phyloP scores from a whole-genome alignment of 179 eudicot species.

The Nepenthes alata region DNA sequence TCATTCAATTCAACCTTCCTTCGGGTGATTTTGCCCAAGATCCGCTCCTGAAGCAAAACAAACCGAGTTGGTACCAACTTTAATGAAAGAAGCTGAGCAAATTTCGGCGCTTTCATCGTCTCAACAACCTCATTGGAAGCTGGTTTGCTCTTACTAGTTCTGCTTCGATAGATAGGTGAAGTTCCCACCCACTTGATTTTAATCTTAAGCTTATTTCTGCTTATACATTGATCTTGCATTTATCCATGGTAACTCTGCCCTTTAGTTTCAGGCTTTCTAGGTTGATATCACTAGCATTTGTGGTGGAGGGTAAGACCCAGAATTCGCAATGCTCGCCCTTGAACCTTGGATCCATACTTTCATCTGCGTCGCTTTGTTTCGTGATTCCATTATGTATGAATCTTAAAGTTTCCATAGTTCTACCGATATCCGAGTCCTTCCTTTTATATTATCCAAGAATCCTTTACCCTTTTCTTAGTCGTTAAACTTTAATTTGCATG shows the following conservation, averaged over 20 bases:
- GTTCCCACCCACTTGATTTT: constrained; percentile 16
- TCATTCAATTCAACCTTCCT: constrained; percentile 22
- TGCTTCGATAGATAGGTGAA: constrained; percentile 14
- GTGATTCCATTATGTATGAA: too few relatives aligned
- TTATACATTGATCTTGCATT: background rate
- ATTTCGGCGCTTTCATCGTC: too few relatives aligned
- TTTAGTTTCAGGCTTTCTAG: background rate
- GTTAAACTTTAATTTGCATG: too few relatives aligned
- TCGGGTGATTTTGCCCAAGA: constrained; percentile 12
- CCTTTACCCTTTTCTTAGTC: too few relatives aligned
- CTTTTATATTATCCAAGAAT: too few relatives aligned
- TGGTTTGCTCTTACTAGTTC: constrained; percentile 13
- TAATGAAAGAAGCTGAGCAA: background rate
- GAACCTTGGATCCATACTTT: too few relatives aligned
- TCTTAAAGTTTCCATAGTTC: too few relatives aligned
- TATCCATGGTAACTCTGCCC: background rate
- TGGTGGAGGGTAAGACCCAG: too few relatives aligned
- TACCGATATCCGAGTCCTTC: too few relatives aligned
- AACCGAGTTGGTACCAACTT: constrained; percentile 20
- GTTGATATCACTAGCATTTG: too few relatives aligned
- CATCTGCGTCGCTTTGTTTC: too few relatives aligned
- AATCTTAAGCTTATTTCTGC: constrained; percentile 3
- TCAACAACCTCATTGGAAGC: background rate
- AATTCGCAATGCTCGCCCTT: too few relatives aligned
- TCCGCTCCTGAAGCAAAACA: constrained; percentile 20